phyloP scores from a whole-genome alignment of 768 basidiomycete species.

The Leccinum rimulosum region DNA sequence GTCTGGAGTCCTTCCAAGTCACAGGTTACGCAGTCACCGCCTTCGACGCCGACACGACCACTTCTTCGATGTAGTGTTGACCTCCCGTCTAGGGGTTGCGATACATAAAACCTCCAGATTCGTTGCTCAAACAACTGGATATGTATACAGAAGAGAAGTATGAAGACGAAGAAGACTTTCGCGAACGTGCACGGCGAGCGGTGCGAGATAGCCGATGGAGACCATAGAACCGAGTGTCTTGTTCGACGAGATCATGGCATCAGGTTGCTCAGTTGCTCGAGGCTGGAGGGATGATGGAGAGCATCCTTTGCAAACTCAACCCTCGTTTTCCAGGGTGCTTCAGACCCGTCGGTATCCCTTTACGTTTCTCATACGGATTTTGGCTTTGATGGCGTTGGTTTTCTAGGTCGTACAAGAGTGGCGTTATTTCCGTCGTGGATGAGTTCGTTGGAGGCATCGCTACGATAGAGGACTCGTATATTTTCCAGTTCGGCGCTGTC shows the following conservation, averaged over 20 bases:
- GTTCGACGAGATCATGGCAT: constrained; percentile 54
- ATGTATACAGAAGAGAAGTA: constrained; percentile 86
- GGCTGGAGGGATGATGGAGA: constrained; percentile 41
- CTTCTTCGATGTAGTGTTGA: background rate
- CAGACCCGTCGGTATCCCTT: constrained; percentile 51
- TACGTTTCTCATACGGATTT: background rate
- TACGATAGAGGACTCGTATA: constrained; percentile 63
- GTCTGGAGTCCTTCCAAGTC: constrained; percentile 59
- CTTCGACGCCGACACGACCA: constrained; percentile 16
- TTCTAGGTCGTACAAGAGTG: constrained; percentile 58
- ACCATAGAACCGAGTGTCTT: constrained; percentile 52
- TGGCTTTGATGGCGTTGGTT: constrained; percentile 2
- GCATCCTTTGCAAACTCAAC: constrained; percentile 55
- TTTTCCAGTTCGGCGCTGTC: background rate
- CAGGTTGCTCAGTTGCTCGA: constrained; percentile 48
- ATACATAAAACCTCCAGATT: constrained; percentile 75
- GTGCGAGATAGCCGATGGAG: constrained; percentile 24
- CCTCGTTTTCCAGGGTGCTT: constrained; percentile 54
- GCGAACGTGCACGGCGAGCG: constrained; percentile 53
- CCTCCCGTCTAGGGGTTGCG: constrained; percentile 55
- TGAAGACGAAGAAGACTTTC: constrained; percentile 85
- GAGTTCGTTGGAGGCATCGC: constrained; percentile 64
- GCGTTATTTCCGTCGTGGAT: constrained; percentile 57
- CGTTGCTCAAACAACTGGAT: constrained; percentile 72
- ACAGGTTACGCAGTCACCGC: constrained; percentile 21